phyloP scores from a whole-genome alignment of 73 alveolate genomes.

The Blepharisma japonicum region DNA sequence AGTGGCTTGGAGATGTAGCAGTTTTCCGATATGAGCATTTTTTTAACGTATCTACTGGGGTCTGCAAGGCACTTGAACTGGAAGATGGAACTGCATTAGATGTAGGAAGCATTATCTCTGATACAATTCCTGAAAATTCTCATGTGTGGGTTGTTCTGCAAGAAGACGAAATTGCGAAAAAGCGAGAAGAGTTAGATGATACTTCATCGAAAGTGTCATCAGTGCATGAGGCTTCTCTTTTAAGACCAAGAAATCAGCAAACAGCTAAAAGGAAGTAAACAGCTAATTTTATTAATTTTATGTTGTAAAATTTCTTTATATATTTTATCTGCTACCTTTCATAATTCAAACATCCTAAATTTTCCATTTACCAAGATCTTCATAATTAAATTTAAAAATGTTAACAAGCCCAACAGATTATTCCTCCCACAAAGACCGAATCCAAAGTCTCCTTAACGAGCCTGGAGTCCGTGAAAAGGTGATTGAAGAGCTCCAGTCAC shows the following conservation, averaged over 20 bases:
- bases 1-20: slow-evolving; percentile 69
- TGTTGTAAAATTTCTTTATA: no score
- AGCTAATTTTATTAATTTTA: not conserved
- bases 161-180: slow-evolving; percentile 42
- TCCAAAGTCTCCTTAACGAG: no score
- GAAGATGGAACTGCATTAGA: slow-evolving; percentile 57
- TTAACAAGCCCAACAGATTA: no score
- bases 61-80: slow-evolving; percentile 55
- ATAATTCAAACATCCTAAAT: no score
- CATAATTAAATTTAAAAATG: no score
- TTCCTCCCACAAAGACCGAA: no score
- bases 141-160: slow-evolving; percentile 64
- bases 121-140: slow-evolving; percentile 47
- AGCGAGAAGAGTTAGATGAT: slow-evolving; percentile 8
- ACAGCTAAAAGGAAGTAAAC: slow-evolving; percentile 11
- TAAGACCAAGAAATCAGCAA: not conserved
- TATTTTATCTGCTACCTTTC: no score
- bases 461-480: no score
- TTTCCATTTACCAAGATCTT: no score
- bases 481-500: no score
- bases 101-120: slow-evolving; percentile 45
- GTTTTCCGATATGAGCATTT: slow-evolving; percentile 67
- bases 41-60: slow-evolving; percentile 50
- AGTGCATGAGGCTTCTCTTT: not conserved
- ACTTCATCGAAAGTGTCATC: not conserved